Base-by-base conservation (phyloP, 1,284 basidiomycete genomes). In the Caloboletus firmus region DNA sequence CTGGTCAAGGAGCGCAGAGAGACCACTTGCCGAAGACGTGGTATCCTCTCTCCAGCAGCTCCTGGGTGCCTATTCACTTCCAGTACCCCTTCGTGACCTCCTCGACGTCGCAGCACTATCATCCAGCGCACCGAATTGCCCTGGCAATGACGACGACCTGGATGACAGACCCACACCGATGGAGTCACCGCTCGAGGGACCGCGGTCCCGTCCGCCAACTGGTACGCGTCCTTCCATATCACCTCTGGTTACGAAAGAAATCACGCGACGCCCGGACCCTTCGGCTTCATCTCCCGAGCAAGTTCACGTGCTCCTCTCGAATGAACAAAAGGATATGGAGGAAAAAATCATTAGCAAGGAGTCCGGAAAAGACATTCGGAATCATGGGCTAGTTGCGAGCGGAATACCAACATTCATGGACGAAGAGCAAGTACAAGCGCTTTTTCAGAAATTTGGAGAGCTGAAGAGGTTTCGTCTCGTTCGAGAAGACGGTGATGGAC, bases 381-480 rank as follows among this genome's bases (percentile, higher is more conserved):
- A 1, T 17, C 34, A 35, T 35, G 17, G 17, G 7, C 34, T 35
- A 10, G 17, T 35, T 9, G 34, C 17, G 17, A 35, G 35, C n/a
- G 94, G 94, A 47, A 75, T 98, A 52, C 95, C 95, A 8, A 85
- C 89, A 7, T 96, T 97, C 72, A 82, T 98, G 49, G 91, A 90
- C 61, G 93, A 96, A 72, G 94, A 95, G 64, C 94, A 98, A 74
- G 93, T 97, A 51, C 91, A 94, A 28, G 26, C 26, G 26, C 26
- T 28, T 28, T 28, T 28, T 28, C 26, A 28, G 26, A 28, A 28
- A 65, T 98, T 98, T 70, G 95, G 95, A 57, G 94, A 97, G 62
- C 79, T 98, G 55, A 91, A 91, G 68, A 91, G 91, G 3, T 98
- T 98, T 83, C 97, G 97, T 67, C 81, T 98, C 54, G 95, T 98